Evolutionary conservation across 495 filamentous ascomycete species (phyloP), one percentile per base, ranked within the genome.

Genomic region (Aspergillus haitiensis): DNA sequence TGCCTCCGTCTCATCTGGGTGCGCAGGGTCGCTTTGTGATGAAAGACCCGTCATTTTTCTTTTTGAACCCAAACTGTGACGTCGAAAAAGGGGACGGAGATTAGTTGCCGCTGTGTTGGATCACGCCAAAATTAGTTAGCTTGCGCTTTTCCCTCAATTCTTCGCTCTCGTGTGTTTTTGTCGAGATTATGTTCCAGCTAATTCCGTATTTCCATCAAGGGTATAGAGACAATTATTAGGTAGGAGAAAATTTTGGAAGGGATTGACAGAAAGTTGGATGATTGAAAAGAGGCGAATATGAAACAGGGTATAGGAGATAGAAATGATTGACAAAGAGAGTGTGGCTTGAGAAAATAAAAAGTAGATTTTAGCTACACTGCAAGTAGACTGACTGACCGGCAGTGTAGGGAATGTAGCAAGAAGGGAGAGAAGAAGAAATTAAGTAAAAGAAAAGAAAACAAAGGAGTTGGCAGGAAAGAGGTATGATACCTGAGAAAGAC

Each of bases 71-170:
- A 67, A 76, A 50, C 63, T 73, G 53, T 74, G 49, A 32, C 63
- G 71, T 51, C 74, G 72, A 49, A 75, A 69, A 15, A 62, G 58
- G 6, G 72, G 64, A 51, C 67, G 70, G 51, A 75, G 68, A 27
- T 60, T 64, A 53, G 63, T 67, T 44, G 66, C 57, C 54, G 73
- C 73, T 75, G 58, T 34, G 35, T 16, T 18, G 3, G 33, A 32
- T 18, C n/a, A 27, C 2, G 33, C 12, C 12, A 11, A 47, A 16
- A 3, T 27, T 42, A 33, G 55, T 67, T 64, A 63, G 61, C 56
- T 42, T 33, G 49, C 32, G 50, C 27, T 9, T 21, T 21, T 47
- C 37, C 10, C n/a, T 10, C n/a, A 40, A 40, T n/a, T 10, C n/a
- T 40, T 40, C 37, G n/a, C n/a, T 40, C 4, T 10, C 10, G 37